These are phyloP conservation scores for Linum tenue DNA, from an alignment of 345 rosid species.

Conservation along the genomic window DNA sequence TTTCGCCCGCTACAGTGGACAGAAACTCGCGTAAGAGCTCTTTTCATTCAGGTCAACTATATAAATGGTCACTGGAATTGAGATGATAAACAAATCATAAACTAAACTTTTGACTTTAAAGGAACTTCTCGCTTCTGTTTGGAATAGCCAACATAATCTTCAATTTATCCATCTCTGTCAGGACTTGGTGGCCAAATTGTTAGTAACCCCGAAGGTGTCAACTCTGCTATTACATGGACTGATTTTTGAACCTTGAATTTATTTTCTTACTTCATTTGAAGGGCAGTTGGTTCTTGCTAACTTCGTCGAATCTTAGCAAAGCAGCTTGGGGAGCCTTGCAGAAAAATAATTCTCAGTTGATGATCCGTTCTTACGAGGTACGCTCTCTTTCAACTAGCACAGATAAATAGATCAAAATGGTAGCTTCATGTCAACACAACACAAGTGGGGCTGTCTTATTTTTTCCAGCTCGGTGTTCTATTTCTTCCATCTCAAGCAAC, in stretches of 20 bases:
- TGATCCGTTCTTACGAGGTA: conserved; percentile 96
- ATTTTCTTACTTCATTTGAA: neutral
- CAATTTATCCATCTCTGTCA: too few relatives aligned
- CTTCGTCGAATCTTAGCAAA: conserved; percentile 93
- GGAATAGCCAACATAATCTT: too few relatives aligned
- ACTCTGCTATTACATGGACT: neutral
- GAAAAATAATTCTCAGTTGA: conserved; percentile 85
- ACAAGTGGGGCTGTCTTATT: conserved; percentile 2
- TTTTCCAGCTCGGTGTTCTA: conserved; percentile 67
- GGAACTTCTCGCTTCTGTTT: too few relatives aligned
- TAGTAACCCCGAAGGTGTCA: too few relatives aligned
- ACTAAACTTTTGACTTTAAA: too few relatives aligned
- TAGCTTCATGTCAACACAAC: neutral
- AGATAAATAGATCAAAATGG: neutral
- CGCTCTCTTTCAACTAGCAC: neutral
- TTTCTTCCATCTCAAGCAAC: conserved; percentile 42
- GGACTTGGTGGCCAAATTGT: too few relatives aligned
- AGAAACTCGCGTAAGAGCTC: conserved; percentile 67
- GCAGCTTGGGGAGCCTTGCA: conserved; percentile 98
- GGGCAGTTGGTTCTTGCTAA: conserved; percentile 76
- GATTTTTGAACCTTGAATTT: conserved; percentile 1
- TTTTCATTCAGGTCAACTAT: neutral
- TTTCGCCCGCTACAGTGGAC: conserved; percentile 65
- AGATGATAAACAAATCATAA: neutral
- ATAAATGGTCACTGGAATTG: neutral